Base-by-base conservation (phyloP, 306 rosid species). In the Corylus avellana region DNA sequence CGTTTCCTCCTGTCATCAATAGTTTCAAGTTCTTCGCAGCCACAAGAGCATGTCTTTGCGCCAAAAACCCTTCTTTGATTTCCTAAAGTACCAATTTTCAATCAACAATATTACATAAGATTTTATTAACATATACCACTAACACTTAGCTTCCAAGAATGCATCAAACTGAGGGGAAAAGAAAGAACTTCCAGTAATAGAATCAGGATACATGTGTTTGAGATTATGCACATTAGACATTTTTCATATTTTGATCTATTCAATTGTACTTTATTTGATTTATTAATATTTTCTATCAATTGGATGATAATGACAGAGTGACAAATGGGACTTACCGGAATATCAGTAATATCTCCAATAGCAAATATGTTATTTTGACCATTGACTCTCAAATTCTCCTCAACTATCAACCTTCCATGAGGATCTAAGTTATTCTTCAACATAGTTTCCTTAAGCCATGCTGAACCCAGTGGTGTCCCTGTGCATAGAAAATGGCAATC, bases 51-150 rank as follows among this genome's bases (percentile, higher is more conserved):
- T 92, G 96, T 73, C 86, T 85, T 12, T 85, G 88, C 4, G 96
- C 98, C 79, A 84, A 86, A 82, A 84, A 86, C 74, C 98, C 93
- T 87, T 92, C 96, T 77, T 92, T 94, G 27, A 79, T 73, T 87
- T 92, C 98, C 98, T 92, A 85, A 81, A 46, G 53, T 58, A 47
- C 4, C 29, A 22, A 77, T 74, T 83, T 48, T 48, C 78, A 80
- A 80, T 16, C n/a, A 72, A 57, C 13, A 75, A 42, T 39, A 53
- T 72, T 63, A 77, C 59, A 67, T 71, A 46, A 73, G 59, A 79
- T 74, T 63, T 37, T 37, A 62, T 55, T 49, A 62, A 62, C 27
- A 1, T 6, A 2, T 35, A 39, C 20, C 75, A 55, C 54, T 17
- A 48, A 62, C 27, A 76, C 77, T 70, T 47, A 12, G 13, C 3